Evolutionary conservation across 352 stramenopile genomes (phyloP).

Genomic region (Pythium grandisporangium): DNA sequence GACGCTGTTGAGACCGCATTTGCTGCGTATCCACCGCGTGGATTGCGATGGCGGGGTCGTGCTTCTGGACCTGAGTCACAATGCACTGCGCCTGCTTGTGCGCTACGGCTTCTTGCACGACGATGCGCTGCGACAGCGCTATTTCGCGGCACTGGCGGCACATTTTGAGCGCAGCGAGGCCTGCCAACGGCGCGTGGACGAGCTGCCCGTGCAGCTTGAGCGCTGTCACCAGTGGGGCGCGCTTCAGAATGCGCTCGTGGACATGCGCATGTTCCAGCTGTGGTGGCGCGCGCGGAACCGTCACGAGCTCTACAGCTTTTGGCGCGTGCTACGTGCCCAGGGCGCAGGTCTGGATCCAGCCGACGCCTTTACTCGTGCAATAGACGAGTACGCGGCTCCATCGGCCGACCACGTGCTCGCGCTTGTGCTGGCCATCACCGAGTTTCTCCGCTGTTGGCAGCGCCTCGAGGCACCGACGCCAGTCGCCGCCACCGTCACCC

Average conservation of each 20-base stretch:
- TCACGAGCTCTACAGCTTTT: constrained; percentile 76
- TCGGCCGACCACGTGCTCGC: constrained; percentile 50
- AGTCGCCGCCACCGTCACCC: too few relatives aligned
- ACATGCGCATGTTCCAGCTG: constrained; percentile 83
- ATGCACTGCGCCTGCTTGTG: constrained; percentile 56
- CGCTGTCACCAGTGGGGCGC: constrained; percentile 56
- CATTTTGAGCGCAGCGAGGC: constrained; percentile 67
- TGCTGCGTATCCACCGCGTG: constrained; percentile 59
- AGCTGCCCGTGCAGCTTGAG: constrained; percentile 73
- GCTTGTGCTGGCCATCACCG: constrained; percentile 71
- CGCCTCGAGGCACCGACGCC: constrained; percentile 24
- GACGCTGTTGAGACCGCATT: constrained; percentile 37
- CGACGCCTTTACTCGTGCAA: constrained; percentile 67
- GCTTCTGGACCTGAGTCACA: constrained; percentile 71
- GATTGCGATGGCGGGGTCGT: constrained; percentile 44
- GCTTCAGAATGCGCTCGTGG: constrained; percentile 59
- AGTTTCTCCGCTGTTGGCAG: constrained; percentile 71
- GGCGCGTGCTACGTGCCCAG: constrained; percentile 55
- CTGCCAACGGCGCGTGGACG: constrained; percentile 67
- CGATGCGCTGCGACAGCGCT: constrained; percentile 49
- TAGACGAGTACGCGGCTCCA: constrained; percentile 68
- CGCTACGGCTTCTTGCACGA: constrained; percentile 67
- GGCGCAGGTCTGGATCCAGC: constrained; percentile 64
- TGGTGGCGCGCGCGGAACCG: constrained; percentile 78
- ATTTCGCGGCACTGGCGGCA: constrained; percentile 64